Conservation (phyloP, 352 stramenopile genomes). For the Phytophthora podocarpi region DNA sequence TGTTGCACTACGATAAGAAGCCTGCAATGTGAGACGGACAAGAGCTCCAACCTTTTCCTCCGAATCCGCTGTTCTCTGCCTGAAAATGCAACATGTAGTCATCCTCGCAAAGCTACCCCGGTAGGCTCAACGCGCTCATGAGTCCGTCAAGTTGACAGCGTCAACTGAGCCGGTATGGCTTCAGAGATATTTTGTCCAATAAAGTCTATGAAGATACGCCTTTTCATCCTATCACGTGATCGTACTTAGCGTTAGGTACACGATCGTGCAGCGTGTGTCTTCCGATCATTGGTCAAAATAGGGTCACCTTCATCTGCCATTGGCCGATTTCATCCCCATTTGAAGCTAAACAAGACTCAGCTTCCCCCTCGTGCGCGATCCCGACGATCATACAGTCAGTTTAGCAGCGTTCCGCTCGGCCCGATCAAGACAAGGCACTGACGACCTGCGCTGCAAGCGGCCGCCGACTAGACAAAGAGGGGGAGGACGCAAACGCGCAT, state of each 20-base stretch:
- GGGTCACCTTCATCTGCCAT: background rate
- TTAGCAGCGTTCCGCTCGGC: conserved; percentile 15
- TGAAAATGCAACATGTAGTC: too few species aligned
- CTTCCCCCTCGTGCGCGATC: conserved; percentile 15
- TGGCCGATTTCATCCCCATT: conserved; percentile 4
- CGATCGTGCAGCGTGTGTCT: conserved; percentile 39
- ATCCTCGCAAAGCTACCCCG: too few species aligned
- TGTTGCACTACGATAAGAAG: conserved; percentile 1
- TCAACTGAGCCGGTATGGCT: too few species aligned
- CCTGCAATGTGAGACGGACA: too few species aligned
- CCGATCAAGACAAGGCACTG: conserved; percentile 12
- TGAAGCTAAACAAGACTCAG: conserved; percentile 11
- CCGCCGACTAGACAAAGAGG: conserved; percentile 1
- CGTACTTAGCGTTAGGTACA: background rate
- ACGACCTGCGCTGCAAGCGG: conserved; percentile 3
- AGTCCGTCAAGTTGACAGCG: too few species aligned
- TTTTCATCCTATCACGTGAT: background rate
- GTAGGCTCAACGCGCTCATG: too few species aligned
- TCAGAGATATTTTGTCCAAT: conserved; percentile 6
- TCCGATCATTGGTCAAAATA: conserved; percentile 35
- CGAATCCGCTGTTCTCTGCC: too few species aligned
- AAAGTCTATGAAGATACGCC: too few species aligned
- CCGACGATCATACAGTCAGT: conserved; percentile 34
- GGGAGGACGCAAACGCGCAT: background rate
- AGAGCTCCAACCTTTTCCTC: too few species aligned